Base-by-base conservation (phyloP, 352 stramenopile genomes). In the Aphanomyces astaci region DNA sequence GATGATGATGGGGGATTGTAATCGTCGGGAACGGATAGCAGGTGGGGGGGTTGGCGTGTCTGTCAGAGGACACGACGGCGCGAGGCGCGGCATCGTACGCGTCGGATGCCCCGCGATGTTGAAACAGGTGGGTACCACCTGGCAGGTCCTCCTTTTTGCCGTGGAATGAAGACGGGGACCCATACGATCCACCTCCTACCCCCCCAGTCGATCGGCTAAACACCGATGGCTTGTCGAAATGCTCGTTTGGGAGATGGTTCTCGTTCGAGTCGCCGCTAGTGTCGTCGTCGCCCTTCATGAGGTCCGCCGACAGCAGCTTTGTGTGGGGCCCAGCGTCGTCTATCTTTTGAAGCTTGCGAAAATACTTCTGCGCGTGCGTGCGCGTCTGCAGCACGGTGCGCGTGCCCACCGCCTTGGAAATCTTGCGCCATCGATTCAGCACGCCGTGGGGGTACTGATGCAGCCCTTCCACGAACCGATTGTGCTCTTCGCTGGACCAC, bases 321-420 rank as follows among this genome's bases (percentile, higher is more conserved):
- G 36, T 7, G 36, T 43, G 7, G 36, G 36, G 7, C 36, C 15
- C 36, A 43, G 36, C 4, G 10, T 68, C 62, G 51, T 68, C 62
- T 39, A 59, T 43, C 51, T 68, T 68, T 60, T 68, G 62, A 46
- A 95, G 73, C 71, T 93, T 94, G 46, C 82, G 89, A 70, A 95
- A 95, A 74, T 92, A 95, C 75, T 95, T 95, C 66, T 95, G 87
- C 22, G 87, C 87, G 68, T 95, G 87, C 3, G 84, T 93, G 13
- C 87, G 85, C 63, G 92, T 85, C 65, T 95, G 87, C 11, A 87
- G 90, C 28, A 86, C 89, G 25, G 85, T 94, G 57, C 87, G 80
- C 33, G 85, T 87, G 68, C 84, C 85, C 63, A 95, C 91, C 71
- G 90, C 76, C 22, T 82, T 75, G 1, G 87, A 82, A 71, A 95